Conservation (phyloP, 1,284 basidiomycete genomes). For the Naganishia sp. region DNA sequence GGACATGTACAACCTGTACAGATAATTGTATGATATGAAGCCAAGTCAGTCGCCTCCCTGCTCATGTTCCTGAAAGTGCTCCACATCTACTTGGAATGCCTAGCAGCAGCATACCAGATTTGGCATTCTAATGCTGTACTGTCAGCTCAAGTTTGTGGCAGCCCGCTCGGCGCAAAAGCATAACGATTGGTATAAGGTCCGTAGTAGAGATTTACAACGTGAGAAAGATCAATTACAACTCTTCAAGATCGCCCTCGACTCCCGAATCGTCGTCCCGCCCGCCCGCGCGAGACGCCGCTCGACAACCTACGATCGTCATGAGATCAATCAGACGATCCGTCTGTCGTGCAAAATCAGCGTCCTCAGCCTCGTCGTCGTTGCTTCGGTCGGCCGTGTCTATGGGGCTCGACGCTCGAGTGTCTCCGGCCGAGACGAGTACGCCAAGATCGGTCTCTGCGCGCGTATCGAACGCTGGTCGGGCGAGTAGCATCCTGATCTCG, state of each 20-base stretch:
- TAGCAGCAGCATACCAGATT: too few relatives aligned
- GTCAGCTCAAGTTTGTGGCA: too few relatives aligned
- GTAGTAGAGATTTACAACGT: constrained; percentile 3
- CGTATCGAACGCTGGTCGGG: constrained; percentile 44
- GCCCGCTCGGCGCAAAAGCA: too few relatives aligned
- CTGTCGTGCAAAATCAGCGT: constrained; percentile 42
- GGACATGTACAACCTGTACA: too few relatives aligned
- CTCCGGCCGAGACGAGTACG: constrained; percentile 7
- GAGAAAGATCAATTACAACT: constrained; percentile 37
- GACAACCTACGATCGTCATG: constrained; percentile 43
- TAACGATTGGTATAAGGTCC: background rate
- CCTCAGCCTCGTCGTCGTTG: constrained; percentile 33
- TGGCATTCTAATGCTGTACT: too few relatives aligned
- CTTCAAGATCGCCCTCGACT: constrained; percentile 47
- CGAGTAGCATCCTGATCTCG: constrained; percentile 46
- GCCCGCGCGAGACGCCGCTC: constrained; percentile 43
- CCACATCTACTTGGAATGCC: too few relatives aligned
- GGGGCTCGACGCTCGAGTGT: constrained; percentile 2
- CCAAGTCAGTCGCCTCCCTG: too few relatives aligned
- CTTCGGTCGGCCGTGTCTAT: constrained; percentile 32
- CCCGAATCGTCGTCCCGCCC: constrained; percentile 49
- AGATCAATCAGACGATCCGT: constrained; percentile 46
- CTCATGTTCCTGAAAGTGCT: too few relatives aligned
- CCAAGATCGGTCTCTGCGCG: background rate
- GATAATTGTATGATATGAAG: too few relatives aligned